Base-by-base conservation (phyloP, 2,329 filamentous ascomycete species). In the Colletotrichum karsti region DNA sequence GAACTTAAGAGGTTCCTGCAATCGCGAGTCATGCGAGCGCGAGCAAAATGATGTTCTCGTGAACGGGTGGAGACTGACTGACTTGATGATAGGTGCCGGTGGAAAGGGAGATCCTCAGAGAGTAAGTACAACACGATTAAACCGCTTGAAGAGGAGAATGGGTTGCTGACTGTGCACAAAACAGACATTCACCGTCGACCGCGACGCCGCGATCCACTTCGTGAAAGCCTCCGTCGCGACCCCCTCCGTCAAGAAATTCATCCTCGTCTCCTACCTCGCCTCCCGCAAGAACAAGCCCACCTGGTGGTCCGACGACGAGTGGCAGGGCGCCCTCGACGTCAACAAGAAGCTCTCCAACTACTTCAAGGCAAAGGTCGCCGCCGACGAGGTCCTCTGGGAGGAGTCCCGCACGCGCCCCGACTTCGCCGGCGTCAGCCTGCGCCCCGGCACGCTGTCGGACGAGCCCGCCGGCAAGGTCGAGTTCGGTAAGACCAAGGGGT, bases 191-290 rank as follows among this genome's bases (percentile, higher is more conserved):
- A 83, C 83, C 53, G 84, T 92, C 59, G 90, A 92, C 76, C 83
- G 86, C 42, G 89, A 92, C 73, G 90, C 90, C 3, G 90, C 89
- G 9, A 85, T 85, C 46, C 82, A 88, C 75, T 89, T 90, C 75
- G 87, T 91, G 79, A 83, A 85, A 55, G 89, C 90, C 5, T 84
- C 89, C 1, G 84, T 87, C 20, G 77, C 84, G 7, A 83, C 84
- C 0, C 84, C 88, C 0, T 79, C 80, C 20, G 81, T 92, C 69
- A 87, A 80, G 3, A 87, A 88, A 67, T 92, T 92, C 78, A 82
- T 93, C 54, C 84, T 92, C 72, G 81, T 93, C 58, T 91, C 89
- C 0, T 90, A 91, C 71, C 76, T 88, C 10, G 83, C 83, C 65
- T 86, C 87, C 18, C 85, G 91, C 24, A 82, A 84, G 26, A 62